These are phyloP conservation scores for Backusella macrospora DNA, from an alignment of 192 early-diverging fungal genomes.

Conservation along the genomic window DNA sequence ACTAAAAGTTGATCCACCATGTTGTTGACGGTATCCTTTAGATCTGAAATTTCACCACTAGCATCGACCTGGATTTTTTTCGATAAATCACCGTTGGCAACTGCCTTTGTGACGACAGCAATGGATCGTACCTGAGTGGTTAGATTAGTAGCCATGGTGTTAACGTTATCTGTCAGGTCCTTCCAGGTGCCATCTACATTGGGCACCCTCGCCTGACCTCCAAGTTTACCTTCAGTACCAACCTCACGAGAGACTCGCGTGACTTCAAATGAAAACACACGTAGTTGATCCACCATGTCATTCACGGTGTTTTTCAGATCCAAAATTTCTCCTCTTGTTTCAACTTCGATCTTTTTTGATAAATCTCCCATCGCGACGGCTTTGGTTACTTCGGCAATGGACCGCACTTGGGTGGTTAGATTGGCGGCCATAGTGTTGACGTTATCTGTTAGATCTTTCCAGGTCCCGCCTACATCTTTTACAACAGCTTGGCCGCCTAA, in stretches of 20 bases:
- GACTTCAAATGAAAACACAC: constrained; percentile 47
- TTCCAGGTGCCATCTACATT: constrained; percentile 58
- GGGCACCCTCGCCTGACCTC: constrained; percentile 47
- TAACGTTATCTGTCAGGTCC: constrained; percentile 60
- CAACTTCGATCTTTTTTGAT: constrained; percentile 60
- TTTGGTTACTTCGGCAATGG: constrained; percentile 63
- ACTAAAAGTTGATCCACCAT: constrained; percentile 62
- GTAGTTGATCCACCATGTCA: constrained; percentile 67
- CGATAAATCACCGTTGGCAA: constrained; percentile 52
- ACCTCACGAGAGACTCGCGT: constrained; percentile 40
- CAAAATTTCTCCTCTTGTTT: constrained; percentile 65
- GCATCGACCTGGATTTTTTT: constrained; percentile 53
- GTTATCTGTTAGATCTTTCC: constrained; percentile 53
- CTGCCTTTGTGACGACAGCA: constrained; percentile 53
- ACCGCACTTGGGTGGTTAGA: constrained; percentile 61
- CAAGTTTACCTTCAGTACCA: constrained; percentile 51
- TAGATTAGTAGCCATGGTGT: constrained; percentile 60
- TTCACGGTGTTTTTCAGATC: constrained; percentile 72
- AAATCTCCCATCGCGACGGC: constrained; percentile 67
- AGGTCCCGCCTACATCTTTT: constrained; percentile 39
- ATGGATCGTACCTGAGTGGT: constrained; percentile 58
- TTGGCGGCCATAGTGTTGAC: constrained; percentile 58
- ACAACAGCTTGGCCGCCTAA: constrained; percentile 64
- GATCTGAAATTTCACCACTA: constrained; percentile 56
- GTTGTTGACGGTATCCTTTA: constrained; percentile 65